A percentile compares a stretch with the other conserved stretches of the same genome.
Conservation (phyloP, 257 asterid species). For the Salvia miltiorrhiza region DNA sequence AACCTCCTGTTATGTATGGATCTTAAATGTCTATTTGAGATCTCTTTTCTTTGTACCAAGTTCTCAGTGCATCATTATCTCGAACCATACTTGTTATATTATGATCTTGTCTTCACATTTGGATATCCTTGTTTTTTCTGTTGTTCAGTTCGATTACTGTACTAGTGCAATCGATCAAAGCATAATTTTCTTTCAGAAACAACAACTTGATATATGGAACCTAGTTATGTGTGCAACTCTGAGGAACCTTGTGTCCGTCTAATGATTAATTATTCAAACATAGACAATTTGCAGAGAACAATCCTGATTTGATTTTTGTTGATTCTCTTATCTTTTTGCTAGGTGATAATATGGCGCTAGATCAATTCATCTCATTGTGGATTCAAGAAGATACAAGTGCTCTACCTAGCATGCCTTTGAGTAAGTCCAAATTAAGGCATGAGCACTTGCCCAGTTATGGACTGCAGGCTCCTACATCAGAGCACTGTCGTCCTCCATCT, state of each 20-base stretch:
- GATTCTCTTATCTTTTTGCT: slow-evolving; percentile 10
- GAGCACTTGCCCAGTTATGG: slow-evolving; percentile 19
- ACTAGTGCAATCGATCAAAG: not conserved
- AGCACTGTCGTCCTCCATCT: slow-evolving; percentile 19
- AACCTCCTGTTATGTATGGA: not conserved
- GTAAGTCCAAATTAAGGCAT: slow-evolving; percentile 10
- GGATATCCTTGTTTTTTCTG: not conserved
- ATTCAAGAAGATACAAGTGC: slow-evolving; percentile 23
- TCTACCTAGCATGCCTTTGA: slow-evolving; percentile 22
- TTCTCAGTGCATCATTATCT: not conserved
- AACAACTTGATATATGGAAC: not conserved
- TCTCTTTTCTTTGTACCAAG: not conserved
- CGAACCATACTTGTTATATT: not conserved
- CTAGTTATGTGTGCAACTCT: not conserved
- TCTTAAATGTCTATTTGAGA: not conserved
- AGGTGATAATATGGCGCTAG: slow-evolving; percentile 8
- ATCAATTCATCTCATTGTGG: slow-evolving; percentile 3
- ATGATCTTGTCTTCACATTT: not conserved
- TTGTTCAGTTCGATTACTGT: not conserved
- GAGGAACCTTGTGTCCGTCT: not conserved
- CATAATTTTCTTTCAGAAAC: not conserved
- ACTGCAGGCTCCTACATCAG: slow-evolving; percentile 13
- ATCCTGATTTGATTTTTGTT: slow-evolving; percentile 16
- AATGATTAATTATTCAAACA: not conserved
- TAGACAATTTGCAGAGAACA: slow-evolving; percentile 17